A percentile compares a stretch with the other conserved stretches of the same genome.
Evolutionary conservation across 208 protist species (phyloP).

Genomic region (Angomonas ambiguus): DNA sequence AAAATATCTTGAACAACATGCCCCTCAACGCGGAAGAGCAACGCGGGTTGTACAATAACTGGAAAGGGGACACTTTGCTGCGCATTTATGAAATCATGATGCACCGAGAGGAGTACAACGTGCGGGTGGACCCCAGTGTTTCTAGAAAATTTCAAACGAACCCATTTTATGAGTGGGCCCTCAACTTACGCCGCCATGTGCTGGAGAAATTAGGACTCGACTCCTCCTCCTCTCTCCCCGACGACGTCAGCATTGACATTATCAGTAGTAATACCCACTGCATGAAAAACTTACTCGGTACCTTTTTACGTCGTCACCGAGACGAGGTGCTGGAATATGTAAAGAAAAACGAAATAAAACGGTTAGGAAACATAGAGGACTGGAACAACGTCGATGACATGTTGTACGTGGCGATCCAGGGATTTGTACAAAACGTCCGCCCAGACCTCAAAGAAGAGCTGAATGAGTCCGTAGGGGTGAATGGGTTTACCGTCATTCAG

Average conservation of each 20-base stretch:
- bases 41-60: slow-evolving; percentile 60
- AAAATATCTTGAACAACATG: slow-evolving; percentile 53
- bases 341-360: slow-evolving; percentile 24
- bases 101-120: slow-evolving; percentile 89
- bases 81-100: slow-evolving; percentile 88
- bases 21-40: slow-evolving; percentile 62
- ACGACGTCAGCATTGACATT: slow-evolving; percentile 79
- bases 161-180: slow-evolving; percentile 82
- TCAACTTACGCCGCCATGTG: slow-evolving; percentile 70
- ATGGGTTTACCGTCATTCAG: slow-evolving; percentile 66
- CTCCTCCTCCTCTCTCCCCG: slow-evolving; percentile 37
- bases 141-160: slow-evolving; percentile 79
- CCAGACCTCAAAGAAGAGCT: slow-evolving; percentile 73
- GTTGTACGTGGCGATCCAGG: slow-evolving; percentile 51
- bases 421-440: slow-evolving; percentile 50
- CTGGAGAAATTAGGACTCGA: slow-evolving; percentile 67
- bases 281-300: slow-evolving; percentile 84
- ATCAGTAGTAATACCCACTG: slow-evolving; percentile 91
- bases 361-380: slow-evolving; percentile 31
- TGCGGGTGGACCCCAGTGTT: slow-evolving; percentile 77
- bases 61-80: slow-evolving; percentile 52
- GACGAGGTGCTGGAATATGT: slow-evolving; percentile 58
- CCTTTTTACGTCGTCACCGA: slow-evolving; percentile 72
- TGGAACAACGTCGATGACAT: slow-evolving; percentile 79
- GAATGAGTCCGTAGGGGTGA: slow-evolving; percentile 49